Percentiles rank a stretch among this genome's conserved stretches.
phyloP scores from a whole-genome alignment of 257 asterid genomes.

The Buddleja alternifolia region DNA sequence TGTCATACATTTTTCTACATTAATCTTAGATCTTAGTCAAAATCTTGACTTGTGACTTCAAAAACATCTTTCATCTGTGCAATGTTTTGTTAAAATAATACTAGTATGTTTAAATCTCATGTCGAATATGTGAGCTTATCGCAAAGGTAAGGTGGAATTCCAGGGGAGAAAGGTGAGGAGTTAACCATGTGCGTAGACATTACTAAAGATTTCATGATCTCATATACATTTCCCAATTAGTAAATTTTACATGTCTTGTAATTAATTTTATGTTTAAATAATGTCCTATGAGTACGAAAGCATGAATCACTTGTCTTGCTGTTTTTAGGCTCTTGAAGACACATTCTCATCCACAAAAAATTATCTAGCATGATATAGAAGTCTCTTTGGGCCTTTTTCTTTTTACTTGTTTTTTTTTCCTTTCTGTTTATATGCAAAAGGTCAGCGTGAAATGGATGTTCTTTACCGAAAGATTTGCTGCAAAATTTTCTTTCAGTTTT shows the following conservation, averaged over 20 bases:
- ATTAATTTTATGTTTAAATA: too few species aligned
- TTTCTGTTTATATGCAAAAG: too few species aligned
- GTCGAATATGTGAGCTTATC: neutral
- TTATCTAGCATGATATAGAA: too few species aligned
- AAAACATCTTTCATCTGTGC: neutral
- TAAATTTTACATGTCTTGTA: neutral
- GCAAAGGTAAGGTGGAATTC: neutral
- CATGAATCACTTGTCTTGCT: neutral
- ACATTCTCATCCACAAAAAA: too few species aligned
- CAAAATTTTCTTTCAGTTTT: too few species aligned
- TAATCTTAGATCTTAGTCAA: neutral
- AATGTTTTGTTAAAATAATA: neutral
- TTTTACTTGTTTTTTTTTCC: too few species aligned
- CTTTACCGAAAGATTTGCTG: too few species aligned
- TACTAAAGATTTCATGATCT: neutral
- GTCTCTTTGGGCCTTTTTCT: too few species aligned
- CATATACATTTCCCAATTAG: neutral
- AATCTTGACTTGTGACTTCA: neutral
- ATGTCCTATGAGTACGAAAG: neutral
- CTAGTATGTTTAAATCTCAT: neutral
- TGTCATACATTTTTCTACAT: neutral
- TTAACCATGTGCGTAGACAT: neutral
- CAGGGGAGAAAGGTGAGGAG: neutral
- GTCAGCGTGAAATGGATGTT: too few species aligned
- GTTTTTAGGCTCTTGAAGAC: too few species aligned